Evolutionary conservation across 208 protist genomes (phyloP).

Genomic region (Leishmania gerbilli): DNA sequence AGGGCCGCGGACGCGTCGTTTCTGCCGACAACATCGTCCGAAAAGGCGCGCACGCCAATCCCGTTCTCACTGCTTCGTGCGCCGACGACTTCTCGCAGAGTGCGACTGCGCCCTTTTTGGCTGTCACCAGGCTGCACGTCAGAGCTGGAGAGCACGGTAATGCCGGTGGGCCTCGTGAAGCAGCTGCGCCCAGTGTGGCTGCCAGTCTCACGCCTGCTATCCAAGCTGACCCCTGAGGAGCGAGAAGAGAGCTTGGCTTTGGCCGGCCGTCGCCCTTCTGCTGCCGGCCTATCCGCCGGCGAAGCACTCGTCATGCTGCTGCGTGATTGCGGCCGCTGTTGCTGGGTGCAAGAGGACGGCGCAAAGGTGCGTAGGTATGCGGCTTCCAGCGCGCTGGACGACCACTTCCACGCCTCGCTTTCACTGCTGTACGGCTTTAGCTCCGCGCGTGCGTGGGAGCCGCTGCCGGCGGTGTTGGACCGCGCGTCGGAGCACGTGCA

Average conservation of each 20-base stretch:
- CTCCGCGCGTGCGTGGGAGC: slow-evolving; percentile 22
- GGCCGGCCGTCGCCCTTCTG: slow-evolving; percentile 23
- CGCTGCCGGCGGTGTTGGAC: slow-evolving; percentile 30
- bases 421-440: slow-evolving; percentile 36
- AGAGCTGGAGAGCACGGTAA: slow-evolving; percentile 29
- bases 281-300: not conserved
- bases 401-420: slow-evolving; percentile 47
- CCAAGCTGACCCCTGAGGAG: slow-evolving; percentile 19
- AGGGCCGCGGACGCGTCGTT: slow-evolving; percentile 2
- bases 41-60: slow-evolving; percentile 7
- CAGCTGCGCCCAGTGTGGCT: slow-evolving; percentile 66
- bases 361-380: slow-evolving; percentile 51
- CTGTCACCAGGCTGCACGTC: slow-evolving; percentile 59
- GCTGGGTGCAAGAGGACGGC: slow-evolving; percentile 55
- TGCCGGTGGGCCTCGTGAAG: slow-evolving; percentile 30
- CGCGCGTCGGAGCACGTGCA: slow-evolving; percentile 16
- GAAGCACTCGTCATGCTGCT: slow-evolving; percentile 30
- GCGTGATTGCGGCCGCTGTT: slow-evolving; percentile 41
- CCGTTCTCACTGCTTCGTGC: slow-evolving; percentile 24
- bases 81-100: not conserved
- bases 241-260: slow-evolving; percentile 17
- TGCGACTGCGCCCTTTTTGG: slow-evolving; percentile 78
- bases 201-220: slow-evolving; percentile 46
- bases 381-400: slow-evolving; percentile 56
- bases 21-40: not conserved